Percentiles rank a stretch among this genome's conserved stretches.
phyloP scores from a whole-genome alignment of 208 protist species.

The Histomonas meleagridis region DNA sequence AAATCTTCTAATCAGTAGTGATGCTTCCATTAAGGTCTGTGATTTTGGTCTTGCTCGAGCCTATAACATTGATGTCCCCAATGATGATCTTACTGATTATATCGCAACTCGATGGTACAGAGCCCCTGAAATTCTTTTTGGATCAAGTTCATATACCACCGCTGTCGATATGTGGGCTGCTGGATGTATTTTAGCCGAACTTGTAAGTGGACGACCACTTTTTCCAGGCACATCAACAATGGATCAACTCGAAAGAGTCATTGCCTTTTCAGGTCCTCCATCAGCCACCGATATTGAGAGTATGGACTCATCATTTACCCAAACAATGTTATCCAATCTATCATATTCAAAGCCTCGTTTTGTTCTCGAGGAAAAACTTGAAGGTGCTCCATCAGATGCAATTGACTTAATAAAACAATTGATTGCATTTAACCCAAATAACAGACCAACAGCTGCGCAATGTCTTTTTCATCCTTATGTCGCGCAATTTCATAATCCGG shows the following conservation, averaged over 20 bases:
- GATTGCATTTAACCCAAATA: neutral
- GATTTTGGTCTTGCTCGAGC: conserved; percentile 77
- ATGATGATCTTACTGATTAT: conserved; percentile 49
- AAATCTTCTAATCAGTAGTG: conserved; percentile 82
- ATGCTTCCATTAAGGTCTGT: conserved; percentile 83
- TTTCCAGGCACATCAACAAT: conserved; percentile 42
- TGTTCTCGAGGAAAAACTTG: neutral
- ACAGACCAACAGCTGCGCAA: neutral
- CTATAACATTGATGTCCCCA: neutral
- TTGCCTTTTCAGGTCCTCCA: neutral
- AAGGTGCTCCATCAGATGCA: conserved; percentile 8
- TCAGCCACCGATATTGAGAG: neutral
- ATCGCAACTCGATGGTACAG: conserved; percentile 49
- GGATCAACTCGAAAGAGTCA: conserved; percentile 42
- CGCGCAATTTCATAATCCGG: conserved; percentile 8
- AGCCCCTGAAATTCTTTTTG: conserved; percentile 34
- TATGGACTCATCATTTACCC: neutral
- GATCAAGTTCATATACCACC: neutral
- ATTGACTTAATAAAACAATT: conserved; percentile 21
- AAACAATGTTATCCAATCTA: conserved; percentile 26
- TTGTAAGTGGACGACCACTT: conserved; percentile 42
- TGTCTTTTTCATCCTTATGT: neutral
- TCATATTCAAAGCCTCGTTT: neutral
- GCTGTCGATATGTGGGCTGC: conserved; percentile 47
- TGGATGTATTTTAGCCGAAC: conserved; percentile 48